Evolutionary conservation across 2,329 filamentous ascomycete genomes (phyloP).

Genomic region (Colletotrichum sublineola): DNA sequence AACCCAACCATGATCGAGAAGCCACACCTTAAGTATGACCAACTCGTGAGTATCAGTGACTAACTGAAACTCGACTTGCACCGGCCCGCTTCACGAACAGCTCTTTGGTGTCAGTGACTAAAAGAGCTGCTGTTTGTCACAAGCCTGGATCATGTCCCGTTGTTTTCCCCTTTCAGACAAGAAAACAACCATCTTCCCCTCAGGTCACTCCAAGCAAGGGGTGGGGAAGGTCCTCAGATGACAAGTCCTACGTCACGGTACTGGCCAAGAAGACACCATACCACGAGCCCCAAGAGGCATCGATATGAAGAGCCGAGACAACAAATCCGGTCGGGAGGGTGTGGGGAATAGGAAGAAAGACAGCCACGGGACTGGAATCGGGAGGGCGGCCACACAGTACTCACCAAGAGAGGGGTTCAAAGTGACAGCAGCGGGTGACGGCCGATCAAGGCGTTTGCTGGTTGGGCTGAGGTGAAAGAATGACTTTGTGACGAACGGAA

Average conservation of each 20-base stretch:
- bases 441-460: slow-evolving; percentile 28
- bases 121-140: slow-evolving; percentile 32
- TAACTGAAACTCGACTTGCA: slow-evolving; percentile 24
- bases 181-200: slow-evolving; percentile 25
- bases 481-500: slow-evolving; percentile 25
- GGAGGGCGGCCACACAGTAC: slow-evolving; percentile 11
- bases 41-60: slow-evolving; percentile 34
- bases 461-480: slow-evolving; percentile 27
- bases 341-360: slow-evolving; percentile 3
- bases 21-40: slow-evolving; percentile 25
- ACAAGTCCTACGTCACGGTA: slow-evolving; percentile 34
- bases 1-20: slow-evolving; percentile 10
- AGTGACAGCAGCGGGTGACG: slow-evolving; percentile 42
- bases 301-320: slow-evolving; percentile 41
- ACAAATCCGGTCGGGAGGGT: slow-evolving; percentile 32
- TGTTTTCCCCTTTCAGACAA: slow-evolving; percentile 26
- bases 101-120: slow-evolving; percentile 28
- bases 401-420: slow-evolving; percentile 25
- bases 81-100: slow-evolving; percentile 30
- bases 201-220: neutral
- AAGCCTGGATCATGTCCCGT: slow-evolving; percentile 41
- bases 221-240: slow-evolving; percentile 22
- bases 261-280: slow-evolving; percentile 11
- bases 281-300: slow-evolving; percentile 12
- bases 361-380: slow-evolving; percentile 35